A percentile compares a stretch with the other conserved stretches of the same genome.
These are phyloP conservation scores for Cladophialophora yegresii DNA, from an alignment of 2,329 filamentous ascomycete genomes.

Conservation along the genomic window DNA sequence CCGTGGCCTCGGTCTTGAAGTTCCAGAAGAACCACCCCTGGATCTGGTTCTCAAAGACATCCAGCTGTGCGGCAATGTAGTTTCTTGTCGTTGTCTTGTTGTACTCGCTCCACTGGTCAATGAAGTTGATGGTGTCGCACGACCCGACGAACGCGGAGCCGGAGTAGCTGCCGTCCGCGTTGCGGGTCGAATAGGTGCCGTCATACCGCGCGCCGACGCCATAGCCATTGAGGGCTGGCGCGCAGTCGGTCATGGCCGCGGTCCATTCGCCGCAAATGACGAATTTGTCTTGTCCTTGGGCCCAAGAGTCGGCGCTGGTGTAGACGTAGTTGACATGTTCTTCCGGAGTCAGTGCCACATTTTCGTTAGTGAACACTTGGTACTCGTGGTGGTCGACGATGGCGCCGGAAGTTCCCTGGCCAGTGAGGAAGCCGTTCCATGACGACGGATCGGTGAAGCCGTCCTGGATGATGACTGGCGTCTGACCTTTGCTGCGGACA, in stretches of 20 bases:
- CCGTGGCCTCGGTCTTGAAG: conserved; percentile 53
- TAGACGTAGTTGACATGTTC: conserved; percentile 61
- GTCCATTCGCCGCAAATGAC: conserved; percentile 70
- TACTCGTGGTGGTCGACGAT: conserved; percentile 71
- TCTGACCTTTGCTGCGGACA: conserved; percentile 23
- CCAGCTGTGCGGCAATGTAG: conserved; percentile 52
- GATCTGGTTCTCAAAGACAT: conserved; percentile 46
- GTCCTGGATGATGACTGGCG: conserved; percentile 56
- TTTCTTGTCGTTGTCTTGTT: conserved; percentile 45
- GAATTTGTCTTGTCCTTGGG: conserved; percentile 61
- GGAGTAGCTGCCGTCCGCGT: conserved; percentile 34
- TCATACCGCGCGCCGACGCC: conserved; percentile 61
- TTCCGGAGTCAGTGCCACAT: conserved; percentile 54
- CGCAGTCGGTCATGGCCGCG: conserved; percentile 64
- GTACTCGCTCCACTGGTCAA: conserved; percentile 49
- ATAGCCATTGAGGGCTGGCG: conserved; percentile 58
- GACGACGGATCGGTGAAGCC: conserved; percentile 50
- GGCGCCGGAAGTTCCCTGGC: conserved; percentile 52
- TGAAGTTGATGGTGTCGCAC: conserved; percentile 56
- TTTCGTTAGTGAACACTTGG: conserved; percentile 60
- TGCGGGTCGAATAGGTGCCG: conserved; percentile 45
- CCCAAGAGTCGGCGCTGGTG: conserved; percentile 53
- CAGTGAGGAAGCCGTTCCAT: conserved; percentile 64
- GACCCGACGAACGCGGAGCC: conserved; percentile 54
- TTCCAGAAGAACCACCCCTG: conserved; percentile 54